Conservation (phyloP, 2,329 filamentous ascomycete species). For the Ustilaginoidea virens region DNA sequence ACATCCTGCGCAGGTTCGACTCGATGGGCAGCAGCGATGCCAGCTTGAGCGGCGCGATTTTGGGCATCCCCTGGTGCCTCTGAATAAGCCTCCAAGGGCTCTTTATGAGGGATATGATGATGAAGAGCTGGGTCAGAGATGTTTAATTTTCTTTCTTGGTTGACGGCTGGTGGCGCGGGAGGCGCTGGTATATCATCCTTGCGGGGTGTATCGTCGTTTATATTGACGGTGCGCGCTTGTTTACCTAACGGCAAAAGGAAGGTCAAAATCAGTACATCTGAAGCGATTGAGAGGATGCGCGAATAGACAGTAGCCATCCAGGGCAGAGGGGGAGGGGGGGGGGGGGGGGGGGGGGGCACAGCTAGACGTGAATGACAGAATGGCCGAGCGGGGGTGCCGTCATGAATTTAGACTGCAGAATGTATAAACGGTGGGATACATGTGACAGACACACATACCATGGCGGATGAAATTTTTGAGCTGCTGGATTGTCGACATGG, state of each 20-base stretch:
- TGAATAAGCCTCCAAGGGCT: conserved; percentile 45
- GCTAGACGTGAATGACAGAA: no score
- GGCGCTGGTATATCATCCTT: conserved; percentile 35
- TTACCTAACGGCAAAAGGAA: conserved; percentile 43
- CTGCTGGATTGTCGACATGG: conserved; percentile 71
- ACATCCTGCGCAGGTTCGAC: conserved; percentile 45
- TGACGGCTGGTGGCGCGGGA: conserved; percentile 36
- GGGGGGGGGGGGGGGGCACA: no score
- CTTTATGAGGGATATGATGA: conserved; percentile 23
- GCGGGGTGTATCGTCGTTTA: conserved; percentile 32
- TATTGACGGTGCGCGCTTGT: conserved; percentile 58
- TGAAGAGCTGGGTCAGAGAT: conserved; percentile 27
- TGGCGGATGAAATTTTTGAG: conserved; percentile 97
- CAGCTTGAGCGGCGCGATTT: conserved; percentile 54
- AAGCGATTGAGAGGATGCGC: no score
- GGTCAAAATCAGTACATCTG: not conserved
- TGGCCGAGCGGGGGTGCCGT: no score
- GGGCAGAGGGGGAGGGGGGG: no score
- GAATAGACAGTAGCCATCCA: no score
- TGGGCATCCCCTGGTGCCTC: conserved; percentile 42
- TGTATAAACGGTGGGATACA: not conserved
- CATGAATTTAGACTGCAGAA: no score
- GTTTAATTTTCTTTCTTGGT: conserved; percentile 37
- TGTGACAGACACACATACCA: conserved; percentile 31
- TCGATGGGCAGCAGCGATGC: conserved; percentile 46